These are phyloP conservation scores for Pyrrhoderma noxium DNA, from an alignment of 1,284 basidiomycete genomes.

Conservation along the genomic window DNA sequence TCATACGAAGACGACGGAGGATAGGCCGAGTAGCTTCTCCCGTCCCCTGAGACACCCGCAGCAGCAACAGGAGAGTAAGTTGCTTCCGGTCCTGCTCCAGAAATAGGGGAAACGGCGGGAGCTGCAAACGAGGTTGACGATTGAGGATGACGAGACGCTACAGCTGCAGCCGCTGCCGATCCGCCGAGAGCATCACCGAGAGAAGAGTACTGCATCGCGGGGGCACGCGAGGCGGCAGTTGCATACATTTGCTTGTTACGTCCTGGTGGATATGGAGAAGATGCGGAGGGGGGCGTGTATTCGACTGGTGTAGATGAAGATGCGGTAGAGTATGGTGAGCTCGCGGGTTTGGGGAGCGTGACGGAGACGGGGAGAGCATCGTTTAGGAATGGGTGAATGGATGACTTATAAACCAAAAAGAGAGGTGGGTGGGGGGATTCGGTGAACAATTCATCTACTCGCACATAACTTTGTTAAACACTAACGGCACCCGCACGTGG, in stretches of 20 bases:
- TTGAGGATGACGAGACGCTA: constrained; percentile 16
- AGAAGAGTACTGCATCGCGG: constrained; percentile 15
- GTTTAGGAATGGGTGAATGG: too few species aligned
- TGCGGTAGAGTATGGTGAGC: too few species aligned
- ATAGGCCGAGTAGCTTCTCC: constrained; percentile 43
- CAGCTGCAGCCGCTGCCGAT: constrained; percentile 7
- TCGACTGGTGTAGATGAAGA: too few species aligned
- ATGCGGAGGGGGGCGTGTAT: too few species aligned
- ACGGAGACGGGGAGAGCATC: too few species aligned
- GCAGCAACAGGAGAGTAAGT: too few species aligned
- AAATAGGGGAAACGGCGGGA: too few species aligned
- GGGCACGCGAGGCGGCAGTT: constrained; percentile 9
- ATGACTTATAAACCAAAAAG: too few species aligned
- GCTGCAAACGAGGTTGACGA: constrained; percentile 35
- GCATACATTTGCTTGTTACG: constrained; percentile 7
- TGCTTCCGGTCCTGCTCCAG: too few species aligned
- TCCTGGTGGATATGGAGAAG: too few species aligned
- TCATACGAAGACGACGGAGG: constrained; percentile 28
- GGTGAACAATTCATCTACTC: not conserved
- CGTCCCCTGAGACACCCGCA: constrained; percentile 27
- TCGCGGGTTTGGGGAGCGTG: too few species aligned
- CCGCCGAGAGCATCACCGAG: constrained; percentile 19
- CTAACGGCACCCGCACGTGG: constrained; percentile 14
- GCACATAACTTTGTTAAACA: constrained; percentile 12
- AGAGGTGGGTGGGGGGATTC: too few species aligned